Evolutionary conservation across 169 alveolate genomes (phyloP), one percentile per base, ranked within the genome.

Genomic region (Cryptosporidium ubiquitum): DNA sequence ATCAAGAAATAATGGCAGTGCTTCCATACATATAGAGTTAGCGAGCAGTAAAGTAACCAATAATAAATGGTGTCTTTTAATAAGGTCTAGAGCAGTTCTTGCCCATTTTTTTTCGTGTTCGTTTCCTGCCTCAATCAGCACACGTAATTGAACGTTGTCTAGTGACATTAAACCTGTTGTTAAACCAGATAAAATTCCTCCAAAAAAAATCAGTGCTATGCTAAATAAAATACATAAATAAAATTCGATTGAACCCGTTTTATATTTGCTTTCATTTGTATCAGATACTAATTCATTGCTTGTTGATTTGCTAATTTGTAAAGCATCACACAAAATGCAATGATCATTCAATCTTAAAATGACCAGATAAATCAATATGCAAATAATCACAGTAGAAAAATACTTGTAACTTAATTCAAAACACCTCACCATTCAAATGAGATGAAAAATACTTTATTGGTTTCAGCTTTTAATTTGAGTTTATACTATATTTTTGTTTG

Each of bases 161-260:
- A 97, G 91, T n/a, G 98, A 94, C 86, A 97, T 92, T 86, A 93
- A 94, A 0, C 99, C 99, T 0, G 97, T 96, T 33, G 98, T 95
- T 69, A 97, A 92, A 9, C 99, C 99, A 68, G 97, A 94, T 92
- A 96, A 94, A 20, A 96, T 40, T 5, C 98, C 99, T 42, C 89
- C 89, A 26, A 79, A 60, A 26, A 79, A 26, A 29, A 79, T 52
- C n/a, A 96, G 96, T 52, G 95, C 79, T 31, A 91, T 58, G 18
- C 94, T 94, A n/a, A 91, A 70, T 23, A 68, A 52, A 49, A 91
- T 60, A 57, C 89, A 75, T 0, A 75, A 44, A 39, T 84, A 74
- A 20, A 70, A 64, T 39, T 75, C 85, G 61, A 92, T 70, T 64
- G 91, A 31, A 20, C 79, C 89, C 39, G 61, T 70, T 61, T 70